phyloP scores from a whole-genome alignment of 2,329 filamentous ascomycete species.

The Gnomoniopsis sp. region DNA sequence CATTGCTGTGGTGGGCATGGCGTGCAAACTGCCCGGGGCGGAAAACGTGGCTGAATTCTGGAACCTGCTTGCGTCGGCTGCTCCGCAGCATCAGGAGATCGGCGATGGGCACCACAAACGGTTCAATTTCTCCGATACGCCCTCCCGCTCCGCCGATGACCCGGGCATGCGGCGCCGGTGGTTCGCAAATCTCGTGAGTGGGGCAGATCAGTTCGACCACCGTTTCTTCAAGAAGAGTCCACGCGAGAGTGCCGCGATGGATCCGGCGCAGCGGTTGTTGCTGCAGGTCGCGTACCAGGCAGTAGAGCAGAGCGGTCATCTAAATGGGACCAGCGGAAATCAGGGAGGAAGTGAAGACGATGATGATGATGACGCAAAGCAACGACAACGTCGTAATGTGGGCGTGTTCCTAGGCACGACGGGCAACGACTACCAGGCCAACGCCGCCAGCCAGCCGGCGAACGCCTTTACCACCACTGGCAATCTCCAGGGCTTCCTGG shows the following conservation, averaged over 20 bases:
- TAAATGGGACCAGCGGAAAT: neutral
- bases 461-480: constrained; percentile 33
- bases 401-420: constrained; percentile 35
- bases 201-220: constrained; percentile 32
- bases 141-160: neutral
- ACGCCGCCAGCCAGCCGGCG: constrained; percentile 32
- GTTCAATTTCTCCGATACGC: constrained; percentile 2
- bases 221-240: constrained; percentile 37
- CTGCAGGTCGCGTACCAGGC: constrained; percentile 40
- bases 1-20: constrained; percentile 36
- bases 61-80: constrained; percentile 17
- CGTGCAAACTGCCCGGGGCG: constrained; percentile 31
- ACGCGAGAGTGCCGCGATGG: constrained; percentile 32
- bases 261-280: constrained; percentile 35
- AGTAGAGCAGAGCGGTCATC: constrained; percentile 25
- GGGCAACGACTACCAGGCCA: constrained; percentile 35
- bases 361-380: constrained; percentile 7
- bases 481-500: constrained; percentile 24
- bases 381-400: constrained; percentile 16
- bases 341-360: neutral
- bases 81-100: constrained; percentile 9
- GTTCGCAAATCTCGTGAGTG: constrained; percentile 25
- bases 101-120: neutral
- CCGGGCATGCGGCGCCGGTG: neutral
- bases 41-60: constrained; percentile 19